Percentiles rank a stretch among this genome's conserved stretches.
These are phyloP conservation scores for Phytopythium litorale DNA, from an alignment of 352 stramenopile species.

Conservation along the genomic window DNA sequence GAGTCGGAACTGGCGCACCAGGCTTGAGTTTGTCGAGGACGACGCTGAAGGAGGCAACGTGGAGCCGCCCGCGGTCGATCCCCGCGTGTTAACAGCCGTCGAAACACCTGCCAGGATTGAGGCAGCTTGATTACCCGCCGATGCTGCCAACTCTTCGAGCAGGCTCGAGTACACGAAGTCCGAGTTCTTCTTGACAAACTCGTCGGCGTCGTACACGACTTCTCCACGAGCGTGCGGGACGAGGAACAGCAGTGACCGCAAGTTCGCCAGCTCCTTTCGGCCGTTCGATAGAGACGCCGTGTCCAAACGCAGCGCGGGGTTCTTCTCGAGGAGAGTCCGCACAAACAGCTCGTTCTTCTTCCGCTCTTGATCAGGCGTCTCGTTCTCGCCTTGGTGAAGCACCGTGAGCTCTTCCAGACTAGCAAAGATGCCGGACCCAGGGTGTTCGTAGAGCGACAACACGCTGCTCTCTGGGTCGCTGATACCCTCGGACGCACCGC, in stretches of 20 bases:
- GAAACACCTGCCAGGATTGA: constrained; percentile 20
- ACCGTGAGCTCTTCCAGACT: constrained; percentile 68
- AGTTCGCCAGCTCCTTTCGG: background rate
- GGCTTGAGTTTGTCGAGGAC: constrained; percentile 9
- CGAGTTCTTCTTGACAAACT: constrained; percentile 73
- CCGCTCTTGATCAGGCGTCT: constrained; percentile 35
- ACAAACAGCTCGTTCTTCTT: constrained; percentile 71
- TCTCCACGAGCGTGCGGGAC: constrained; percentile 44
- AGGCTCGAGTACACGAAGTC: constrained; percentile 45
- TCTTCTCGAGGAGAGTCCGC: constrained; percentile 59
- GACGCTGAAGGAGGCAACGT: background rate
- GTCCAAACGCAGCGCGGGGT: constrained; percentile 20
- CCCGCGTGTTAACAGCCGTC: background rate
- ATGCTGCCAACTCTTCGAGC: constrained; percentile 26
- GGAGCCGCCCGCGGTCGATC: background rate
- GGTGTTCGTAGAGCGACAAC: constrained; percentile 45
- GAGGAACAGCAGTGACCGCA: constrained; percentile 30
- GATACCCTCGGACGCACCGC: background rate
- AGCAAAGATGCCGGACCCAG: constrained; percentile 47
- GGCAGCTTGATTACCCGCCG: constrained; percentile 19
- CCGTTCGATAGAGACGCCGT: constrained; percentile 12
- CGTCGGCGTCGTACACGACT: constrained; percentile 52
- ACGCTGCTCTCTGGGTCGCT: constrained; percentile 14
- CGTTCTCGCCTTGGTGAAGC: constrained; percentile 53
- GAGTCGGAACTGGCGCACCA: constrained; percentile 40